A percentile compares a stretch with the other conserved stretches of the same genome.
These are phyloP conservation scores for Xylaria sp. DNA, from an alignment of 2,329 filamentous ascomycete genomes.

Conservation along the genomic window DNA sequence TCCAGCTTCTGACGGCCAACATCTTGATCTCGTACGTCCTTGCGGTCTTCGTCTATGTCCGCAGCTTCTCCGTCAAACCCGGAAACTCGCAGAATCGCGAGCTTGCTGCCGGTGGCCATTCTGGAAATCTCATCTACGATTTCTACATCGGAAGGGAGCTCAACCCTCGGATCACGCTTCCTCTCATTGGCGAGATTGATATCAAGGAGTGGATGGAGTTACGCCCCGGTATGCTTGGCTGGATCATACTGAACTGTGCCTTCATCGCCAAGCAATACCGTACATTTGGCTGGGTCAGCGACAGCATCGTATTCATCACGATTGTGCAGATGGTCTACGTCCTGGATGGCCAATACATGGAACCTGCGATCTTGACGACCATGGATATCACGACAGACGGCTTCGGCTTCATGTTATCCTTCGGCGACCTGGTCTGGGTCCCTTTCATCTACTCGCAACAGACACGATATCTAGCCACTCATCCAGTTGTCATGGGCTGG, in stretches of 20 bases:
- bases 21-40: slow-evolving; percentile 74
- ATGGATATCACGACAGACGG: slow-evolving; percentile 94
- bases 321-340: slow-evolving; percentile 80
- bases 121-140: slow-evolving; percentile 87
- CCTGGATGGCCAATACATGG: slow-evolving; percentile 83
- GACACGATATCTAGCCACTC: slow-evolving; percentile 79
- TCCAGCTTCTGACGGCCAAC: slow-evolving; percentile 83
- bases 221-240: slow-evolving; percentile 88
- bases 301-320: slow-evolving; percentile 81
- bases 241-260: slow-evolving; percentile 82
- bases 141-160: slow-evolving; percentile 97
- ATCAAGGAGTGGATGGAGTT: slow-evolving; percentile 90
- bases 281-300: slow-evolving; percentile 78
- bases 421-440: slow-evolving; percentile 91
- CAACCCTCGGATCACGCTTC: slow-evolving; percentile 81
- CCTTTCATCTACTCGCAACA: slow-evolving; percentile 88
- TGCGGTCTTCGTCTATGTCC: slow-evolving; percentile 78
- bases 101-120: slow-evolving; percentile 78
- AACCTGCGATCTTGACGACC: slow-evolving; percentile 85
- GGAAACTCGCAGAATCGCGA: slow-evolving; percentile 73
- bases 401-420: slow-evolving; percentile 93
- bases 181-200: slow-evolving; percentile 81
- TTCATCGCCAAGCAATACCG: slow-evolving; percentile 89
- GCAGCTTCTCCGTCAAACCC: slow-evolving; percentile 80
- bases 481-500: slow-evolving; percentile 78